Evolutionary conservation across 352 stramenopile species (phyloP), one percentile per base, ranked within the genome.

Genomic region (Phytophthora boehmeriae): DNA sequence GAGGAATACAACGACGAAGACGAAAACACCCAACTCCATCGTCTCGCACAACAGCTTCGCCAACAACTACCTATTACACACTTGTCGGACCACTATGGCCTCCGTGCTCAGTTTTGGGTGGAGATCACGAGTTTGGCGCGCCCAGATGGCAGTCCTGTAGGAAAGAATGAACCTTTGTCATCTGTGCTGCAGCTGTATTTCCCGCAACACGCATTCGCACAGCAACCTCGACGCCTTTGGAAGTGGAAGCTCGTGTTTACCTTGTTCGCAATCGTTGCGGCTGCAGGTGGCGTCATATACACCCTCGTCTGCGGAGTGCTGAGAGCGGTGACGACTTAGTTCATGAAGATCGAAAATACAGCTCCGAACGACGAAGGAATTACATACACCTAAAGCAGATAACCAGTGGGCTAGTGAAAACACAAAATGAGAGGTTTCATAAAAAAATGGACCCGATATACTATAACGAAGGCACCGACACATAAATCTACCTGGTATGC

Each of bases 11-110:
- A 56, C 4, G 49, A 61, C 4, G 62, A 71, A 16, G 41, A 53
- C 13, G 52, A 71, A 23, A 42, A 68, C 10, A 32, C 30, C 8
- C 38, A 56, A 0, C 51, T 53, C 52, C 17, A 20, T n/a, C 49
- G 65, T 50, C 42, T 44, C 50, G 4, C 38, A 8, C 38, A 39
- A n/a, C 52, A 46, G 8, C 59, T 43, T 4, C 47, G 63, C 34
- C 51, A 41, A 5, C 49, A 59, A 27, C 45, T 91, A 45, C 83
- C 86, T 17, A 81, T 94, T 69, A 90, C 86, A 28, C 81, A 94
- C 51, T 60, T 94, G 59, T 94, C 86, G 5, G 86, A 94, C 49
- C 86, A 94, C 52, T 94, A 92, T 45, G 86, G 74, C 3, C 52
- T 94, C 41, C 65, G 61, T 9, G 77, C 78, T 1, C 63, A 79